phyloP scores from a whole-genome alignment of 495 filamentous ascomycete species.

The Aspergillus ostianus region DNA sequence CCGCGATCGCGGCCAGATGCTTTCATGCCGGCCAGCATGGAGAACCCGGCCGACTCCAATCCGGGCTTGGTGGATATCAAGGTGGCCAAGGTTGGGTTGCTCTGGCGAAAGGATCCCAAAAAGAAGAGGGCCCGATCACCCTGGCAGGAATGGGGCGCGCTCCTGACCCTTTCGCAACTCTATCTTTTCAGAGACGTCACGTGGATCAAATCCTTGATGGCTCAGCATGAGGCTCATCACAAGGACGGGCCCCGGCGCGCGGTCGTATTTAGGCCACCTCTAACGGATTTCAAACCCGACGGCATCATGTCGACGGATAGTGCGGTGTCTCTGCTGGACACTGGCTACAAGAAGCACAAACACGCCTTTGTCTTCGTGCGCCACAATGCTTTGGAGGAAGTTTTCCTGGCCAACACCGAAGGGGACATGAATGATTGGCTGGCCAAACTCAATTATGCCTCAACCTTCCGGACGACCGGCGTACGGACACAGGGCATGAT shows the following conservation, averaged over 20 bases:
- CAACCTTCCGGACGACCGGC: constrained; percentile 88
- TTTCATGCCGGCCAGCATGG: constrained; percentile 83
- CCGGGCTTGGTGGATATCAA: constrained; percentile 96
- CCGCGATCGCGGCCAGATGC: constrained; percentile 89
- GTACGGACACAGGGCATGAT: constrained; percentile 86
- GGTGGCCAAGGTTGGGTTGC: constrained; percentile 89
- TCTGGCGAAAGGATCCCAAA: constrained; percentile 95
- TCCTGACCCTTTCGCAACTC: constrained; percentile 90
- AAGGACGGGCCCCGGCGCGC: constrained; percentile 54
- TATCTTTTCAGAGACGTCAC: constrained; percentile 92
- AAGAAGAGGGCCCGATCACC: constrained; percentile 93
- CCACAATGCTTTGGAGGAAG: constrained; percentile 87
- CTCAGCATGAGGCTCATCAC: constrained; percentile 77
- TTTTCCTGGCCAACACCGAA: constrained; percentile 85
- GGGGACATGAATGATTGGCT: constrained; percentile 96
- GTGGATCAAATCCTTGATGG: constrained; percentile 89
- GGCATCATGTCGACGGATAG: constrained; percentile 87
- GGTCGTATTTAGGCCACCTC: constrained; percentile 82
- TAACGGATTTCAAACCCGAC: constrained; percentile 91
- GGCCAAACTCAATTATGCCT: constrained; percentile 92
- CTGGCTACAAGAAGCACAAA: constrained; percentile 92
- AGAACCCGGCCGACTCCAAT: constrained; percentile 82
- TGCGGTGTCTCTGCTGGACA: constrained; percentile 84
- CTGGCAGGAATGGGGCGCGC: constrained; percentile 98
- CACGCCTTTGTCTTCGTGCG: constrained; percentile 88